phyloP scores from a whole-genome alignment of 2,329 filamentous ascomycete genomes.

The Microcyclospora pomicola region DNA sequence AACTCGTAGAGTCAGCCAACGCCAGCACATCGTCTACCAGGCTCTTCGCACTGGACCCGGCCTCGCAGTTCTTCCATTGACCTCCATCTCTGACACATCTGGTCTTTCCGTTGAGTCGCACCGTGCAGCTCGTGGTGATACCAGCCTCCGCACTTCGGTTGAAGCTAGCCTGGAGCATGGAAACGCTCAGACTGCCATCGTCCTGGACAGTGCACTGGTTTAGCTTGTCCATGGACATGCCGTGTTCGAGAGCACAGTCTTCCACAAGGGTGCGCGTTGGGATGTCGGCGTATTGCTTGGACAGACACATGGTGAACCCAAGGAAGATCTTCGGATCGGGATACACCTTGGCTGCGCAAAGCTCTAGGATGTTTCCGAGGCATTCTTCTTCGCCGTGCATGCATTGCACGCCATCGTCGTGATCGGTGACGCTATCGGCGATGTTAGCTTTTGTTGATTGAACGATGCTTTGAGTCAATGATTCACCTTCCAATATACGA shows the following conservation, averaged over 20 bases:
- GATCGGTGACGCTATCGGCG: slow-evolving; percentile 41
- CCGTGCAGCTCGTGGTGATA: slow-evolving; percentile 35
- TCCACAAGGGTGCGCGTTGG: slow-evolving; percentile 66
- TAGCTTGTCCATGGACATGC: slow-evolving; percentile 65
- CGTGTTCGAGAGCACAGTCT: slow-evolving; percentile 81
- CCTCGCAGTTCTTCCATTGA: slow-evolving; percentile 66
- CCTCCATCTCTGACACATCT: slow-evolving; percentile 75
- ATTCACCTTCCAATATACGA: slow-evolving; percentile 74
- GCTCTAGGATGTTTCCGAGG: slow-evolving; percentile 84
- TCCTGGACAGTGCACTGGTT: slow-evolving; percentile 72
- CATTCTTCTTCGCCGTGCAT: slow-evolving; percentile 84
- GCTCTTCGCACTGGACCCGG: slow-evolving; percentile 53
- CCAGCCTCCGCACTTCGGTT: slow-evolving; percentile 40
- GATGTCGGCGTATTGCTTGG: slow-evolving; percentile 60
- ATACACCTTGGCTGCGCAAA: slow-evolving; percentile 75
- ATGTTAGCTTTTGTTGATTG: slow-evolving; percentile 1
- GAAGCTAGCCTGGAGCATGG: slow-evolving; percentile 55
- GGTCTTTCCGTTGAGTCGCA: slow-evolving; percentile 57
- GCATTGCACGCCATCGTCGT: slow-evolving; percentile 73
- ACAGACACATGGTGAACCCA: slow-evolving; percentile 86
- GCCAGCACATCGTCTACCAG: slow-evolving; percentile 54
- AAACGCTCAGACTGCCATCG: slow-evolving; percentile 56
- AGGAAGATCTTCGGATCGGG: slow-evolving; percentile 77
- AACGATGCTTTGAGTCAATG: background rate
- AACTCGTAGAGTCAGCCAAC: background rate